These are phyloP conservation scores for Daldinia bambusicola DNA, from an alignment of 495 filamentous ascomycete species.

Conservation along the genomic window DNA sequence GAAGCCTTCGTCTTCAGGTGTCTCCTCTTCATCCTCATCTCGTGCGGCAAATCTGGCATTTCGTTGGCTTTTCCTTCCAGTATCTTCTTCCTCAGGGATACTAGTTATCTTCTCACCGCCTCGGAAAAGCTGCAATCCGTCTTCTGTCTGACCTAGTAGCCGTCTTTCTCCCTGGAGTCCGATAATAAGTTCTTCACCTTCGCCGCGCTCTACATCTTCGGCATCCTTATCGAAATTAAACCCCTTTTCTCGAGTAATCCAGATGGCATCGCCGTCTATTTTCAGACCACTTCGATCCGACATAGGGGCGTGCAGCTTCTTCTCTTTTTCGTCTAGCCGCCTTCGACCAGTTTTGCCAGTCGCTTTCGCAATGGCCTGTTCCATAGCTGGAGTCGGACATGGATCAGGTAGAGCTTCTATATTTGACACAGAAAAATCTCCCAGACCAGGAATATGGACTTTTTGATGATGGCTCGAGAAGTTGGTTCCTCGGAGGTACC, in stretches of 20 bases:
- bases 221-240: slow-evolving; percentile 81
- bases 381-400: slow-evolving; percentile 91
- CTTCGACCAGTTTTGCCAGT: slow-evolving; percentile 80
- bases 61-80: slow-evolving; percentile 76
- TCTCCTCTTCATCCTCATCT: slow-evolving; percentile 65
- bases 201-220: slow-evolving; percentile 76
- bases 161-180: slow-evolving; percentile 84
- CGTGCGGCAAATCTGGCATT: slow-evolving; percentile 71
- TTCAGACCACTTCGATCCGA: slow-evolving; percentile 93
- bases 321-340: slow-evolving; percentile 92
- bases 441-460: slow-evolving; percentile 92
- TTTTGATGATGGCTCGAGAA: slow-evolving; percentile 86
- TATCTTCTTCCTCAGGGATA: slow-evolving; percentile 68
- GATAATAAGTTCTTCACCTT: slow-evolving; percentile 93
- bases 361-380: slow-evolving; percentile 82
- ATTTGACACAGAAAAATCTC: slow-evolving; percentile 84
- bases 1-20: slow-evolving; percentile 67
- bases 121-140: slow-evolving; percentile 84
- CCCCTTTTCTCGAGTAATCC: slow-evolving; percentile 67
- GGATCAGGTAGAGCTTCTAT: slow-evolving; percentile 93
- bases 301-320: slow-evolving; percentile 95
- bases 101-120: slow-evolving; percentile 75
- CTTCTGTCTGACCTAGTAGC: slow-evolving; percentile 81
- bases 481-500: slow-evolving; percentile 95
- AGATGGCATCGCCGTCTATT: slow-evolving; percentile 67